Conservation (phyloP, 148 eudicot species). For the Silene latifolia region DNA sequence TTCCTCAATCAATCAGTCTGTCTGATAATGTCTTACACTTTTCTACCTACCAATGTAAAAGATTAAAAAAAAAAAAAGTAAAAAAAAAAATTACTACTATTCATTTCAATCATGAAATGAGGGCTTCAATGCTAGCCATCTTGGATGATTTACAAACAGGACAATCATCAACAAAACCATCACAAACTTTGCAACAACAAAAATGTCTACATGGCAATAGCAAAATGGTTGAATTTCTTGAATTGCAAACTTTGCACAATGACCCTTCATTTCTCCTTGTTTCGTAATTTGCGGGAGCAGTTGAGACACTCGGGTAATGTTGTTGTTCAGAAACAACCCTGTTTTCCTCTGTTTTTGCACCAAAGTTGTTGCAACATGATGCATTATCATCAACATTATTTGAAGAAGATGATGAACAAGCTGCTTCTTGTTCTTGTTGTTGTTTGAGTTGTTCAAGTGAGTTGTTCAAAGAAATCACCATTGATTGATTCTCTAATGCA, state of each 20-base stretch:
- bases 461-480: constrained; percentile 36
- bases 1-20: neutral
- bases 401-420: constrained; percentile 15
- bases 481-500: constrained; percentile 61
- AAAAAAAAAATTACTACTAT: neutral
- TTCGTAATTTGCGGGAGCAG: neutral
- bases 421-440: constrained; percentile 20
- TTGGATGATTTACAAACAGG: constrained; percentile 66
- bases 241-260: constrained; percentile 50
- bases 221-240: constrained; percentile 43
- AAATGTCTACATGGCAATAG: constrained; percentile 76
- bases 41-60: neutral
- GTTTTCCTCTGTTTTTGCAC: constrained; percentile 7
- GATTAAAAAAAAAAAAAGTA: neutral
- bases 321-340: neutral
- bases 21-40: neutral
- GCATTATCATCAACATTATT: constrained; percentile 51
- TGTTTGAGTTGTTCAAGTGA: constrained; percentile 46
- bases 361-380: constrained; percentile 49
- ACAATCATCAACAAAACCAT: constrained; percentile 49
- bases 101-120: constrained; percentile 25
- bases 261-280: constrained; percentile 5
- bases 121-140: constrained; percentile 51
- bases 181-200: constrained; percentile 61
- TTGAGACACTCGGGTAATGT: neutral